A percentile compares a stretch with the other conserved stretches of the same genome.
Evolutionary conservation across 768 basidiomycete genomes (phyloP).

Genomic region (Agaricus blazei): DNA sequence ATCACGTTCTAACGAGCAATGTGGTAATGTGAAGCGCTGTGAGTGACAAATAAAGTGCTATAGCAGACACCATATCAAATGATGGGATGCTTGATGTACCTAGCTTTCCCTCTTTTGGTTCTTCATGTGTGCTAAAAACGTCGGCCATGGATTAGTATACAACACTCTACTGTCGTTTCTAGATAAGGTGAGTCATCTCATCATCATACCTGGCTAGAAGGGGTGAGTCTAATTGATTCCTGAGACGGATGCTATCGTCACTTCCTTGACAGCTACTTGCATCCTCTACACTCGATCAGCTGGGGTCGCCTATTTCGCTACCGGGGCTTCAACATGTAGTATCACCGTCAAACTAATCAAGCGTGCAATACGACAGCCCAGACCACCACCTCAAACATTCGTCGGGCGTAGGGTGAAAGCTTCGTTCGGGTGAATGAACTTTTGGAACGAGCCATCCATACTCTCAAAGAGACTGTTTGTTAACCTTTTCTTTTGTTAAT

Average conservation of each 20-base stretch:
- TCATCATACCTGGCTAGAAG: neutral
- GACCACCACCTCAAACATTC: conserved; percentile 36
- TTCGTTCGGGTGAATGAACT: conserved; percentile 58
- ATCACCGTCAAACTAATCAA: conserved; percentile 61
- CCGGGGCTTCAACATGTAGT: conserved; percentile 52
- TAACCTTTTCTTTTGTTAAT: neutral
- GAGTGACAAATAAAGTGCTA: no score
- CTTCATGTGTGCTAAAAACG: neutral
- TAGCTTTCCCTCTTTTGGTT: neutral
- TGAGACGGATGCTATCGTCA: conserved; percentile 60
- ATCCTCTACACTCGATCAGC: conserved; percentile 60
- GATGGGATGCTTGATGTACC: no score
- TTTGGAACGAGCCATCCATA: neutral
- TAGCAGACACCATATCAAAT: no score
- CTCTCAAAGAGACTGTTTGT: neutral
- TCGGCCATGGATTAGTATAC: neutral
- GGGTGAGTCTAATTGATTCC: neutral
- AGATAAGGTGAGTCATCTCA: conserved; percentile 28
- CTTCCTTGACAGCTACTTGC: conserved; percentile 38
- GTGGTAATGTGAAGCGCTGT: no score
- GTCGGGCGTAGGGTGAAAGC: conserved; percentile 36
- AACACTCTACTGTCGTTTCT: conserved; percentile 23
- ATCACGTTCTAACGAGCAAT: no score
- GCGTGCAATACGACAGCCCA: conserved; percentile 54
- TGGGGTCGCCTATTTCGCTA: conserved; percentile 54